A percentile compares a stretch with the other conserved stretches of the same genome.
These are phyloP conservation scores for Pseudozyma tsukubaensis DNA, from an alignment of 1,284 basidiomycete species.

Conservation along the genomic window DNA sequence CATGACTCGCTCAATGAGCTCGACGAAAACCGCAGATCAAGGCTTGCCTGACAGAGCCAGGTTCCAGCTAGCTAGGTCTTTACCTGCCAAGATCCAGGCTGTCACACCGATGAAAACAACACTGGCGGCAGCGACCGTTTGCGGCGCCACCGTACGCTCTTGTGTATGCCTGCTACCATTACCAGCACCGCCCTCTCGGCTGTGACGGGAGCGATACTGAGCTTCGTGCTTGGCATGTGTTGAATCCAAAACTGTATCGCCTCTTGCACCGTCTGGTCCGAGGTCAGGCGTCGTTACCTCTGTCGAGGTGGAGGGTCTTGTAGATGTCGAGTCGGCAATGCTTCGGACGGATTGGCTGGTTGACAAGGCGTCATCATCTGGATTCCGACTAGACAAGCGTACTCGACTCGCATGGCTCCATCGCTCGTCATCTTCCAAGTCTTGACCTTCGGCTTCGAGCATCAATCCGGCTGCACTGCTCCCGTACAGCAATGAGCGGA, in stretches of 20 bases:
- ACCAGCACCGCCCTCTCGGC: slow-evolving; percentile 16
- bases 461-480: slow-evolving; percentile 31
- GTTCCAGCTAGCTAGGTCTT: slow-evolving; percentile 30
- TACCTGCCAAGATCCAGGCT: slow-evolving; percentile 51
- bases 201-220: slow-evolving; percentile 17
- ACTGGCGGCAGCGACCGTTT: slow-evolving; percentile 46
- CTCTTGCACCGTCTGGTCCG: slow-evolving; percentile 16
- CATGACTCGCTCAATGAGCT: not conserved
- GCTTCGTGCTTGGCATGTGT: slow-evolving; percentile 18
- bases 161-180: slow-evolving; percentile 14
- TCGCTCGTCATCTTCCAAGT: slow-evolving; percentile 32
- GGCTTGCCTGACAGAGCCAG: slow-evolving; percentile 29
- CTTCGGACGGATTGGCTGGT: slow-evolving; percentile 43
- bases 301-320: slow-evolving; percentile 43
- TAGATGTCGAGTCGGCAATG: slow-evolving; percentile 49
- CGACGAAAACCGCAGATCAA: not conserved
- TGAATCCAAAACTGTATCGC: slow-evolving; percentile 19
- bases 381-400: slow-evolving; percentile 18
- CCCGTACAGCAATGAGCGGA: slow-evolving; percentile 53
- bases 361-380: slow-evolving; percentile 41
- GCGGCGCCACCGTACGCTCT: slow-evolving; percentile 18
- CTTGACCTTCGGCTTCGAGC: slow-evolving; percentile 20
- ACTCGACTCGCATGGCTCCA: slow-evolving; percentile 25
- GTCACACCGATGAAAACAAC: slow-evolving; percentile 50
- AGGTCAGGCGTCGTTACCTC: slow-evolving; percentile 46